phyloP scores from a whole-genome alignment of 495 filamentous ascomycete genomes.

The Aspergillus kassunensis region DNA sequence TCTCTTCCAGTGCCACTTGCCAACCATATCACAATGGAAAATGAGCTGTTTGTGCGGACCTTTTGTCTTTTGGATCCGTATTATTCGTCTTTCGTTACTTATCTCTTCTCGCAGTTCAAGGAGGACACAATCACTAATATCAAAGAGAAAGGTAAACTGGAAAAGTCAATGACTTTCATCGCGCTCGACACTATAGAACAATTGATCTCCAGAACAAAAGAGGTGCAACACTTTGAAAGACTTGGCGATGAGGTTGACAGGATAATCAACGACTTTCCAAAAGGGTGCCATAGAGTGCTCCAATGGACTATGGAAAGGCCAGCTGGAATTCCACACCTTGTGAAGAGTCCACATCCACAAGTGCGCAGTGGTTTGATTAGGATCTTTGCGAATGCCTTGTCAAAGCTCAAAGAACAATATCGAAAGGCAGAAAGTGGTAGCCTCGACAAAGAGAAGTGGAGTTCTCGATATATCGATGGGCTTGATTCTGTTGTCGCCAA shows the following conservation, averaged over 20 bases:
- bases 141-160: conserved; percentile 48
- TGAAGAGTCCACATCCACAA: conserved; percentile 56
- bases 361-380: conserved; percentile 57
- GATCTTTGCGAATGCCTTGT: conserved; percentile 50
- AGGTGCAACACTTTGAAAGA: conserved; percentile 56
- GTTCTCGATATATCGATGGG: conserved; percentile 30
- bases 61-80: conserved; percentile 77
- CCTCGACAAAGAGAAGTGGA: conserved; percentile 28
- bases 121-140: conserved; percentile 37
- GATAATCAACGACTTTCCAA: conserved; percentile 42
- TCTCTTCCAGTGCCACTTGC: conserved; percentile 52
- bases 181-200: conserved; percentile 74
- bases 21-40: conserved; percentile 64
- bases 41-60: conserved; percentile 65
- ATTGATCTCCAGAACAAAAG: conserved; percentile 70
- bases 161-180: conserved; percentile 59
- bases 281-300: conserved; percentile 41
- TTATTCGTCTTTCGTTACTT: conserved; percentile 64
- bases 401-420: conserved; percentile 48
- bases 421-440: conserved; percentile 27
- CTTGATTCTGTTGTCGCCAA: conserved; percentile 53
- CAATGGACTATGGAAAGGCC: conserved; percentile 58
- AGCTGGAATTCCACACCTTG: conserved; percentile 58
- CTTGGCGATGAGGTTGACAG: conserved; percentile 52
- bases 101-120: conserved; percentile 50